A percentile compares a stretch with the other conserved stretches of the same genome.
These are phyloP conservation scores for Morella rubra DNA, from an alignment of 306 rosid species.

Conservation along the genomic window DNA sequence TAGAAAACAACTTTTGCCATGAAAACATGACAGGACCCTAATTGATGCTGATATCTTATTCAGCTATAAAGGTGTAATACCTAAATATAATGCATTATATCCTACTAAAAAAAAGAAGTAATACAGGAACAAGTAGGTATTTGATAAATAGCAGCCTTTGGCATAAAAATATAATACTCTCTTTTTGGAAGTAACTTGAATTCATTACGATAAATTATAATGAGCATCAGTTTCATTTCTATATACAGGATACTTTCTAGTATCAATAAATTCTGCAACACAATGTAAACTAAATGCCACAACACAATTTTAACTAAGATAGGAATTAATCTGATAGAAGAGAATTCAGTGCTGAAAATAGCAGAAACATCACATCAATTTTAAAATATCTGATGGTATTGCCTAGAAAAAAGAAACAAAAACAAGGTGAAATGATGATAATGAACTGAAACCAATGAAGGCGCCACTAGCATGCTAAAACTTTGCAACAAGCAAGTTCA, in stretches of 20 bases:
- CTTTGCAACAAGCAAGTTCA: conserved; percentile 13
- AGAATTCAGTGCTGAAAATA: neutral
- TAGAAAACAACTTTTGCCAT: neutral
- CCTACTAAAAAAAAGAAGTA: neutral
- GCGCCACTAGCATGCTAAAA: neutral
- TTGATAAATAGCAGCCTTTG: too few relatives aligned
- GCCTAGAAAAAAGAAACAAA: neutral
- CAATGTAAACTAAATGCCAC: too few relatives aligned
- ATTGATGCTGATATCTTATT: neutral
- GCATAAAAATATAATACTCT: neutral
- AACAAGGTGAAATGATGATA: neutral
- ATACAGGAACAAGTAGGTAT: too few relatives aligned
- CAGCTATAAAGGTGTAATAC: neutral
- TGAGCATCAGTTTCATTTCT: neutral
- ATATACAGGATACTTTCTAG: neutral
- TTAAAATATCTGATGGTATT: neutral
- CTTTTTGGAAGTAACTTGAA: neutral
- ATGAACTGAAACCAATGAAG: conserved; percentile 1
- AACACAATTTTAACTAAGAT: neutral
- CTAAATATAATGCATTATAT: neutral
- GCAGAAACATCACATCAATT: neutral
- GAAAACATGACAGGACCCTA: neutral
- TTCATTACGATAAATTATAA: neutral
- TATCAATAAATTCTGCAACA: neutral
- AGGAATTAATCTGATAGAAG: neutral